Base-by-base conservation (phyloP, 2,329 filamentous ascomycete species). In the Fusarium avenaceum region DNA sequence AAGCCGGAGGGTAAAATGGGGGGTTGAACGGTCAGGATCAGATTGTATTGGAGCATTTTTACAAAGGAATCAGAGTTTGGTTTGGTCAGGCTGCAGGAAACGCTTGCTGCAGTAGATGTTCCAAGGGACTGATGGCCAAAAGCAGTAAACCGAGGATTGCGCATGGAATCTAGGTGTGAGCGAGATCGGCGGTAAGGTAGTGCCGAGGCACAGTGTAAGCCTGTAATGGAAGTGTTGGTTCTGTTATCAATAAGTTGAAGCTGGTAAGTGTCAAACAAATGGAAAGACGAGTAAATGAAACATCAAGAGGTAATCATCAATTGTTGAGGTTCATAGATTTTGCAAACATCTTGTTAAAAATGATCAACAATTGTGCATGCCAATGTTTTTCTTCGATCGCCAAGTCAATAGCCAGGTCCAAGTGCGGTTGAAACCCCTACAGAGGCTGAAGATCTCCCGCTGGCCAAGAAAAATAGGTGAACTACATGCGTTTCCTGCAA, bases 391-490 rank as follows among this genome's bases (percentile, higher is more conserved):
- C 46, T 15, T 19, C 35, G 22, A 67, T 65, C 54, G 65, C 65
- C 65, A 65, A 67, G 65, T 59, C 14, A 19, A 44, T 44, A 38
- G n/a, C 38, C 15, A 44, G 40, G 56, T 56, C 24, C 45, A 38
- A n/a, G n/a, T n/a, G 3, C 35, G 17, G 9, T 38, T 38, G 22
- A 13, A 8, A 52, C 39, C 53, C 40, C 26, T 28, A 43, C 35
- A 20, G 30, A 45, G 40, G 17, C 22, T 42, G 63, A 44, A 63
- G 64, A 67, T 65, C 64, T 65, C 58, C 64, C 64, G 64, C 9
- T 20, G 17, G 64, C 64, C 64, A 67, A 67, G 64, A 67, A 43
- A 51, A 30, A 42, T 35, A 19, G 13, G 13, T 39, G 7, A 44
- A 59, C 59, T 30, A 64, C 46, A 17, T 58, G 40, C 45, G 52